Percentiles rank a stretch among this genome's conserved stretches.
phyloP scores from a whole-genome alignment of 805 yeast genomes.

The Hyphopichia homilentoma region DNA sequence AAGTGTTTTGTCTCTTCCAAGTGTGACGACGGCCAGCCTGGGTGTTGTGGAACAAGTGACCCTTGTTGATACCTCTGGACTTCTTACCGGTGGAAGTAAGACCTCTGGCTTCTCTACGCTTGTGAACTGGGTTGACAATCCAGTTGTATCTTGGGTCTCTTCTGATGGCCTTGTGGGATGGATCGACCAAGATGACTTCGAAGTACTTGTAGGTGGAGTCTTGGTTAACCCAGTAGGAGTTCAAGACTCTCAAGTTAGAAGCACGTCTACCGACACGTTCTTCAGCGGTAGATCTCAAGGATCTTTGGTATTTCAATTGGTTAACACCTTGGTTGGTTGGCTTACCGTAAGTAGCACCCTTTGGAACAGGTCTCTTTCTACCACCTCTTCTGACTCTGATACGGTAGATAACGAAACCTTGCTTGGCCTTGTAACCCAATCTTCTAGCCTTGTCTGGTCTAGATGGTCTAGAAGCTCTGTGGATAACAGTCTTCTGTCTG shows the following conservation, averaged over 20 bases:
- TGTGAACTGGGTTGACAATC: slow-evolving; percentile 99
- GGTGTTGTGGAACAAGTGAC: slow-evolving; percentile 99
- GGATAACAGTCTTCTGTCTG: slow-evolving; percentile 98
- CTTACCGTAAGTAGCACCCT: slow-evolving; percentile 99
- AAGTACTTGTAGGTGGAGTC: slow-evolving; percentile 99
- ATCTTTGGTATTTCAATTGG: slow-evolving; percentile 99
- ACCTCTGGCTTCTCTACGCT: slow-evolving; percentile 99
- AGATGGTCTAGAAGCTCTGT: slow-evolving; percentile 98
- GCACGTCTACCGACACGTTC: slow-evolving; percentile 99
- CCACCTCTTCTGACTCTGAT: slow-evolving; percentile 99
- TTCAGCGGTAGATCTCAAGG: slow-evolving; percentile 97
- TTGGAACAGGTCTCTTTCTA: slow-evolving; percentile 99
- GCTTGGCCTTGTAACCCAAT: slow-evolving; percentile 99
- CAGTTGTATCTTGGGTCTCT: slow-evolving; percentile 99
- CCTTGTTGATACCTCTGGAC: slow-evolving; percentile 99
- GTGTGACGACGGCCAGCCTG: slow-evolving; percentile 98
- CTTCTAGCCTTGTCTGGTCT: slow-evolving; percentile 99
- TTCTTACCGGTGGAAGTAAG: slow-evolving; percentile 97
- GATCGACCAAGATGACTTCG: slow-evolving; percentile 97
- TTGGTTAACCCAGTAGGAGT: slow-evolving; percentile 99
- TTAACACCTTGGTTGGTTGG: slow-evolving; percentile 99
- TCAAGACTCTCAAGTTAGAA: slow-evolving; percentile 97
- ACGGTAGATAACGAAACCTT: slow-evolving; percentile 98
- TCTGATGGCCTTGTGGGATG: slow-evolving; percentile 98
- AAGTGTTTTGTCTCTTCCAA: slow-evolving; percentile 99